A percentile compares a stretch with the other conserved stretches of the same genome.
Conservation (phyloP, 1,284 basidiomycete species). For the Boletus semigastroideus region DNA sequence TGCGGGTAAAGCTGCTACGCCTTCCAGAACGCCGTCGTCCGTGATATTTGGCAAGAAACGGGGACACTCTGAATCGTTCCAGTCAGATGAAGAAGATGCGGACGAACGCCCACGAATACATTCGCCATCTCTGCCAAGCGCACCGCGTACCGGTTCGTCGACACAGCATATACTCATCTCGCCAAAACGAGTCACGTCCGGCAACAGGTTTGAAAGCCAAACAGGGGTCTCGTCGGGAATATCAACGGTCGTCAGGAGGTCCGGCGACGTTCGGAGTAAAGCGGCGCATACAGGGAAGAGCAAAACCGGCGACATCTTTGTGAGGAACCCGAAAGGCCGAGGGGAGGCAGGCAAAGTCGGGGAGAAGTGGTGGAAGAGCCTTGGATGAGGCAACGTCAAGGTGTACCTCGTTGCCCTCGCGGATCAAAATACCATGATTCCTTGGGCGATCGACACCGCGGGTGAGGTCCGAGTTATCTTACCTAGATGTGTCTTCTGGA, state of each 20-base stretch:
- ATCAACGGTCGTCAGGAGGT: constrained; percentile 53
- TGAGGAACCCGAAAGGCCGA: neutral
- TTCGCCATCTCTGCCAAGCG: neutral
- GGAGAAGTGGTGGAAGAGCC: constrained; percentile 25
- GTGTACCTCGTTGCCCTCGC: neutral
- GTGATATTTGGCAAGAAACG: constrained; percentile 20
- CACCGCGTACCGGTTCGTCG: neutral
- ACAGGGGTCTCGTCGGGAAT: constrained; percentile 74
- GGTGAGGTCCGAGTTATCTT: no score
- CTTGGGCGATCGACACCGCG: no score
- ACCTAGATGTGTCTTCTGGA: no score
- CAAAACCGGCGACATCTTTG: neutral
- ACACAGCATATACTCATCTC: neutral
- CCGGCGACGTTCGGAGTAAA: constrained; percentile 10
- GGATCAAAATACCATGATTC: no score
- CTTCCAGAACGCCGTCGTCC: neutral
- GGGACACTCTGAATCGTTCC: constrained; percentile 13
- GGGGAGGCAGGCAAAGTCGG: neutral
- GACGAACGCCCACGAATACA: constrained; percentile 11
- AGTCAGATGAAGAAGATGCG: constrained; percentile 4
- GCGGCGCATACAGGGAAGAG: neutral
- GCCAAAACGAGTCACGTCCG: constrained; percentile 10
- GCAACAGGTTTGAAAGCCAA: constrained; percentile 29
- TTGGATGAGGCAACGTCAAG: constrained; percentile 12
- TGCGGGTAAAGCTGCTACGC: neutral